Evolutionary conservation across 257 asterid species (phyloP).

Genomic region (Cynanchum wilfordii): DNA sequence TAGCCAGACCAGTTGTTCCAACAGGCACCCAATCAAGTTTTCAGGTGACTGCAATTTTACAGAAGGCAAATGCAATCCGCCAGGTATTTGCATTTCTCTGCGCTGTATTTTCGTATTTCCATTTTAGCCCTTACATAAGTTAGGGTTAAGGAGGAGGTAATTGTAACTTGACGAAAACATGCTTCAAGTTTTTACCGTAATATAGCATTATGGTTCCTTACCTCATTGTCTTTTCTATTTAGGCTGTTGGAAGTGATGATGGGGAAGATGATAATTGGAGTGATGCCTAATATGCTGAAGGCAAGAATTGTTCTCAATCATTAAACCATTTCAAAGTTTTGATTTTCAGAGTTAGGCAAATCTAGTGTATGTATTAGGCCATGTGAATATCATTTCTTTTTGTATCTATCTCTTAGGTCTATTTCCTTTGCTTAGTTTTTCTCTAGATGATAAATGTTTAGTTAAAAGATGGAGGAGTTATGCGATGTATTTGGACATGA

Average conservation of each 20-base stretch:
- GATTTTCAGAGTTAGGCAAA: constrained; percentile 12
- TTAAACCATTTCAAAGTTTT: constrained; percentile 8
- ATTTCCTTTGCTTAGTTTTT: neutral
- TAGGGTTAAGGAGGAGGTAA: neutral
- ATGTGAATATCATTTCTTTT: constrained; percentile 21
- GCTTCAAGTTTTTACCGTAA: neutral
- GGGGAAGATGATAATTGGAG: constrained; percentile 52
- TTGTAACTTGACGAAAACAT: neutral
- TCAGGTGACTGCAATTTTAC: constrained; percentile 75
- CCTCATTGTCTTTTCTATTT: constrained; percentile 15
- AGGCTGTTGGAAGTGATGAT: constrained; percentile 94
- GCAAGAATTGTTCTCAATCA: constrained; percentile 1
- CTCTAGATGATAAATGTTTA: constrained; percentile 8
- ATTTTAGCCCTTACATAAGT: neutral
- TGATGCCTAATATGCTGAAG: constrained; percentile 26
- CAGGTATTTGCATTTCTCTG: constrained; percentile 47
- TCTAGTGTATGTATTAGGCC: constrained; percentile 5
- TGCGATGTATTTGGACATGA: neutral
- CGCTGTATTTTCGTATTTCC: neutral
- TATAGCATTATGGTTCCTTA: neutral
- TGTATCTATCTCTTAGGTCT: constrained; percentile 18
- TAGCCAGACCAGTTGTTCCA: constrained; percentile 43
- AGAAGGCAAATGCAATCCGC: constrained; percentile 89
- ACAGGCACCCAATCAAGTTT: constrained; percentile 41
- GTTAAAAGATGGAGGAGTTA: neutral